phyloP scores from a whole-genome alignment of 164 flowering plant genomes.

The Brasenia schreberi region DNA sequence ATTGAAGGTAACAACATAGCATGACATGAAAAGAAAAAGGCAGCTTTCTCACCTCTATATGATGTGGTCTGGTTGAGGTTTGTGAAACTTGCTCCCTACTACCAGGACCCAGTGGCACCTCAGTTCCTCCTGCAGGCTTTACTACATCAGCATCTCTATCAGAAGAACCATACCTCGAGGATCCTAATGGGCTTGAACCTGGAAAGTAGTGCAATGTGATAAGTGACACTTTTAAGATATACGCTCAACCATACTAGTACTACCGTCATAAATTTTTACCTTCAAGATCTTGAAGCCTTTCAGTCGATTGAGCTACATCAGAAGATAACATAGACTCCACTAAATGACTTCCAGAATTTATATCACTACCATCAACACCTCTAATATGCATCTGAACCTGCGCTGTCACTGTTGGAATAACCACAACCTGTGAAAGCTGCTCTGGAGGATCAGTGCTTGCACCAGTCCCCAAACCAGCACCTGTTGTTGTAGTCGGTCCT shows the following conservation, averaged over 20 bases:
- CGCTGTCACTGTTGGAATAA: constrained; percentile 15
- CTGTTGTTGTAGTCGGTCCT: constrained; percentile 13
- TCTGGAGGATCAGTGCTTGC: constrained; percentile 21
- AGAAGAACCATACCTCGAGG: not conserved
- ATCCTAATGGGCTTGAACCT: not conserved
- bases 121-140: not conserved
- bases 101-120: not conserved
- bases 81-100: not conserved
- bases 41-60: not conserved
- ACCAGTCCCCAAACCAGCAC: constrained; percentile 19
- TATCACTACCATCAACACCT: constrained; percentile 22
- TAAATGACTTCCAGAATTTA: constrained; percentile 13
- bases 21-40: not conserved
- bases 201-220: not conserved
- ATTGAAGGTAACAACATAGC: not conserved
- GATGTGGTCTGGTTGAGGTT: not conserved
- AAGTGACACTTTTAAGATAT: no score
- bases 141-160: not conserved
- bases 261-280: constrained; percentile 18
- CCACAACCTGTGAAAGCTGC: constrained; percentile 17
- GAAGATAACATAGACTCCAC: not conserved
- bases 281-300: constrained; percentile 15
- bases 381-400: constrained; percentile 34
- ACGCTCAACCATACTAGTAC: not conserved
- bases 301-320: not conserved